Percentiles rank a stretch among this genome's conserved stretches.
phyloP scores from a whole-genome alignment of 2,329 filamentous ascomycete species.

The Fonsecaea pedrosoi region DNA sequence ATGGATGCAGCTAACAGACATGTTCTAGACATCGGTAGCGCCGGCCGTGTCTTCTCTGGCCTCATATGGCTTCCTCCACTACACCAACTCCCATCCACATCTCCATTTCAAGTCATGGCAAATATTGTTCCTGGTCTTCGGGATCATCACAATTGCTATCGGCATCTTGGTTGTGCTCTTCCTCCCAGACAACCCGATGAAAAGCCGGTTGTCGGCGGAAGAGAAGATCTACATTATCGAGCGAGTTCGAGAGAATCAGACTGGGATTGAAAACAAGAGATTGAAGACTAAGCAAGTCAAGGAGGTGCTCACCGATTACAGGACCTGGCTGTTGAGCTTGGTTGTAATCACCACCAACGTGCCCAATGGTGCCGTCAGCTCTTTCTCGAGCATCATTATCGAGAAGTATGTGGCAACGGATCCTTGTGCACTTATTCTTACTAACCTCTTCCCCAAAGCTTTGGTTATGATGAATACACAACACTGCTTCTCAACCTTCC shows the following conservation, averaged over 20 bases:
- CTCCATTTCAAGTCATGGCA: slow-evolving; percentile 41
- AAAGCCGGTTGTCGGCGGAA: slow-evolving; percentile 46
- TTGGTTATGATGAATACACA: slow-evolving; percentile 53
- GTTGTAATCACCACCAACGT: slow-evolving; percentile 47
- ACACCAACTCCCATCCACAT: slow-evolving; percentile 22
- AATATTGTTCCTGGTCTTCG: slow-evolving; percentile 55
- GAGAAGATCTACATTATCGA: slow-evolving; percentile 50
- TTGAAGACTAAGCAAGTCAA: slow-evolving; percentile 56
- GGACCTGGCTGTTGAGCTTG: slow-evolving; percentile 51
- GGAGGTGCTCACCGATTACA: slow-evolving; percentile 54
- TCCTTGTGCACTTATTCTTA: slow-evolving; percentile 17
- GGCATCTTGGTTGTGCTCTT: slow-evolving; percentile 49
- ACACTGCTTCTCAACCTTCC: slow-evolving; percentile 56
- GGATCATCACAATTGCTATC: slow-evolving; percentile 51
- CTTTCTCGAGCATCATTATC: slow-evolving; percentile 53
- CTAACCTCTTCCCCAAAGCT: slow-evolving; percentile 41
- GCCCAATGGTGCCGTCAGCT: slow-evolving; percentile 53
- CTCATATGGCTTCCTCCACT: slow-evolving; percentile 33
- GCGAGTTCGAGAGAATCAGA: slow-evolving; percentile 56
- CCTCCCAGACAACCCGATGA: slow-evolving; percentile 53
- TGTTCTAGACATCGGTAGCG: slow-evolving; percentile 18
- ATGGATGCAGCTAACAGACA: not conserved
- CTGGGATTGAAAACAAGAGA: slow-evolving; percentile 59
- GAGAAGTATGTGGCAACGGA: slow-evolving; percentile 37
- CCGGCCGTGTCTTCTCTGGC: slow-evolving; percentile 24